These are phyloP conservation scores for Stygiomarasmius scandens DNA, from an alignment of 1,284 basidiomycete genomes.

Conservation along the genomic window DNA sequence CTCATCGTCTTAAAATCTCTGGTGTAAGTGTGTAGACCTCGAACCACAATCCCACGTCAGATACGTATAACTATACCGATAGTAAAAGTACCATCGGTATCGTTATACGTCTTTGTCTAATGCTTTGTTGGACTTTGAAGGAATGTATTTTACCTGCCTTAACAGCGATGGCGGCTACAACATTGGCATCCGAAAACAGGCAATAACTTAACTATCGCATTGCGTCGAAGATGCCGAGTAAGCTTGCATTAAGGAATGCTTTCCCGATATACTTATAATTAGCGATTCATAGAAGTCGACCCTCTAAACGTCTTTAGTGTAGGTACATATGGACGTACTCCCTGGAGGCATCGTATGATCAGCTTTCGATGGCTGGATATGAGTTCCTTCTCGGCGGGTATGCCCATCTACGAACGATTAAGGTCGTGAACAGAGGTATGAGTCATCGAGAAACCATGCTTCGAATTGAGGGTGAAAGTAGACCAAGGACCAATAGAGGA, in stretches of 20 bases:
- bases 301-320: conserved; percentile 38
- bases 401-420: conserved; percentile 66
- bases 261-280: conserved; percentile 55
- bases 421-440: conserved; percentile 60
- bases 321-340: conserved; percentile 59
- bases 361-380: neutral
- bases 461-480: conserved; percentile 61
- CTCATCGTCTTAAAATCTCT: too few species aligned
- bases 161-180: too few species aligned
- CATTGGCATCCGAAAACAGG: too few species aligned
- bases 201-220: conserved; percentile 40
- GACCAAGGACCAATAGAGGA: conserved; percentile 72
- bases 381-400: conserved; percentile 64
- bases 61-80: too few species aligned
- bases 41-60: too few species aligned
- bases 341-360: conserved; percentile 32
- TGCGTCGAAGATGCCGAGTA: conserved; percentile 57
- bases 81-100: too few species aligned
- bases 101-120: too few species aligned
- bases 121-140: too few species aligned
- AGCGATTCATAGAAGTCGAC: conserved; percentile 57
- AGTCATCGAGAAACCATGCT: conserved; percentile 58
- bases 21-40: too few species aligned
- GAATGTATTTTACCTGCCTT: too few species aligned
- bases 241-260: conserved; percentile 63